Evolutionary conservation across 306 rosid genomes (phyloP).

Genomic region (Quercus bicolor): DNA sequence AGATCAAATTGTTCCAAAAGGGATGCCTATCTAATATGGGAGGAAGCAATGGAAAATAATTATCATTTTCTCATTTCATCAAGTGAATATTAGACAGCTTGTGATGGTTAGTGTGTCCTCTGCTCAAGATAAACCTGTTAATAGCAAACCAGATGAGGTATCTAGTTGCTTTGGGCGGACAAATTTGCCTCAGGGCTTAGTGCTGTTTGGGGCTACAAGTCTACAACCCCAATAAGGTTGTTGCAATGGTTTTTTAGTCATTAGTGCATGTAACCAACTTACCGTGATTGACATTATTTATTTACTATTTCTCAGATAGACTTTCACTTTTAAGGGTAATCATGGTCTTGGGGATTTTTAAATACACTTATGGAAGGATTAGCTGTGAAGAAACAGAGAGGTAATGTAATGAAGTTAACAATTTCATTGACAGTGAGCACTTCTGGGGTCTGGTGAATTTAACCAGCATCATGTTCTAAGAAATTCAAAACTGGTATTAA

Average conservation of each 20-base stretch:
- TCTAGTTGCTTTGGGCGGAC: neutral
- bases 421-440: neutral
- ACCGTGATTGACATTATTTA: neutral
- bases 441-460: neutral
- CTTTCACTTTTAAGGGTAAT: neutral
- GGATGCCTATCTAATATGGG: conserved; percentile 53
- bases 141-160: neutral
- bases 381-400: neutral
- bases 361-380: neutral
- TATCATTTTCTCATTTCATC: neutral
- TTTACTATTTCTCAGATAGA: neutral
- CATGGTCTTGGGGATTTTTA: neutral
- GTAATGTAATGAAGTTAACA: neutral
- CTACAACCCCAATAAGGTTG: neutral
- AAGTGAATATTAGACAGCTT: neutral
- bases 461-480: neutral
- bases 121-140: neutral
- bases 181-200: neutral
- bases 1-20: conserved; percentile 71
- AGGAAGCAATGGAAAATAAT: neutral
- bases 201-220: neutral
- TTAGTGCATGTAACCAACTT: neutral
- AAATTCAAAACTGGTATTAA: neutral
- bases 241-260: neutral
- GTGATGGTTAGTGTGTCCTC: neutral